Evolutionary conservation across 257 asterid genomes (phyloP), one percentile per base, ranked within the genome.

Genomic region (Solanum stenotomum): DNA sequence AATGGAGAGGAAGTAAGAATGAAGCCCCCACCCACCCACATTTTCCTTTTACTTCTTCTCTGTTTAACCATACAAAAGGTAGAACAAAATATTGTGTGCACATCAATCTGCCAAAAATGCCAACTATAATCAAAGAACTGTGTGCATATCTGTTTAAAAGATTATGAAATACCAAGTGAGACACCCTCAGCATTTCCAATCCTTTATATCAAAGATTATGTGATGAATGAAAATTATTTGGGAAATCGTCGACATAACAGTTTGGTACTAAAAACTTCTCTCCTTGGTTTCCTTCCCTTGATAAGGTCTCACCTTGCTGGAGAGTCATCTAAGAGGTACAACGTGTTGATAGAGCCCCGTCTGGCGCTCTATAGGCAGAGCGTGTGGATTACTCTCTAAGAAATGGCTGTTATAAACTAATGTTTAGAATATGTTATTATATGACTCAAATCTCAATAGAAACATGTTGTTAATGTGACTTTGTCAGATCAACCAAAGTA

Each of bases 91-190:
- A 14, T 72, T 33, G 42, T 34, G 40, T 94, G 98, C 88, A 93
- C 88, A 87, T 97, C 98, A 88, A 90, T 92, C 96, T 95, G 98
- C 99, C 99, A 94, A 87, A 96, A 98, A 92, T 93, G 94, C 99
- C 98, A 97, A 94, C 96, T 91, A 92, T 92, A 97, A 89, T 97
- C 99, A 91, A 97, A 97, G 92, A 96, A 96, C 89, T 95, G 96
- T 87, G 94, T 91, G 44, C 98, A 94, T 90, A 96, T 95, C 99
- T 96, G 99, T 68, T 23, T 40, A 37, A 42, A 38, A 85, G 91
- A 89, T 83, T 85, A 90, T 75, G 74, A 85, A 90, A 90, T 25
- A 86, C 83, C 90, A 87, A 86, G 88, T 86, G 52, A 89, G 86
- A 88, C 56, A 5, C 83, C 22, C 46, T 76, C 56, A 87, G 72